Evolutionary conservation across 768 basidiomycete genomes (phyloP).

Genomic region (Suillus tomentosus): DNA sequence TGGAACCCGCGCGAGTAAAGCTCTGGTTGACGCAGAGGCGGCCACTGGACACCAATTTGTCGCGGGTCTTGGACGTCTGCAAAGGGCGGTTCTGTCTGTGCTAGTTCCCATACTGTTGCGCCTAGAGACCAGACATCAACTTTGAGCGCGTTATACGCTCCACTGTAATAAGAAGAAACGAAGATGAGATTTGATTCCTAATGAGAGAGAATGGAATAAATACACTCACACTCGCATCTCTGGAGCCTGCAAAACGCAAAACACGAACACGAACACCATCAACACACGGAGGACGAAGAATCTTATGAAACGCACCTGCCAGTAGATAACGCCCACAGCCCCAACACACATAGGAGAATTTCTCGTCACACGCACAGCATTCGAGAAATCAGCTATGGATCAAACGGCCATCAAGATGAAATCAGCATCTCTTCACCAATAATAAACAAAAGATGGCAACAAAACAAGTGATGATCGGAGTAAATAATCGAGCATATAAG

Average conservation of each 20-base stretch:
- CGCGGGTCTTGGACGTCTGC: conserved; percentile 49
- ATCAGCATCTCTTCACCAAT: conserved; percentile 9
- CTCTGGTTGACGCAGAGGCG: conserved; percentile 57
- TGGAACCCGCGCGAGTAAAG: conserved; percentile 69
- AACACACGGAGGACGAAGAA: background rate
- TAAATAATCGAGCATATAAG: background rate
- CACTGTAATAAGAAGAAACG: conserved; percentile 38
- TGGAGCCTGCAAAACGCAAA: conserved; percentile 49
- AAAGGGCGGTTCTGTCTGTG: conserved; percentile 75
- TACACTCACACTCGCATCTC: conserved; percentile 67
- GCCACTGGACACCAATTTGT: conserved; percentile 62
- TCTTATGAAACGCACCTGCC: conserved; percentile 56
- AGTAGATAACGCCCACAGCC: conserved; percentile 71
- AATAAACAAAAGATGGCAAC: conserved; percentile 3
- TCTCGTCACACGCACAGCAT: conserved; percentile 61
- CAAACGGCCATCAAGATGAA: background rate
- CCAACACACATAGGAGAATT: conserved; percentile 56
- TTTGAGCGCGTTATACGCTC: conserved; percentile 71
- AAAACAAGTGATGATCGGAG: conserved; percentile 2
- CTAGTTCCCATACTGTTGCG: conserved; percentile 83
- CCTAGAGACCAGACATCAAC: conserved; percentile 83
- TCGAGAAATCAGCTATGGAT: conserved; percentile 75
- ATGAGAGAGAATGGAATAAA: background rate
- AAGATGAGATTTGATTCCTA: conserved; percentile 13
- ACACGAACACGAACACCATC: conserved; percentile 3